These are phyloP conservation scores for Bombardia bombarda DNA, from an alignment of 495 filamentous ascomycete genomes.

Conservation along the genomic window DNA sequence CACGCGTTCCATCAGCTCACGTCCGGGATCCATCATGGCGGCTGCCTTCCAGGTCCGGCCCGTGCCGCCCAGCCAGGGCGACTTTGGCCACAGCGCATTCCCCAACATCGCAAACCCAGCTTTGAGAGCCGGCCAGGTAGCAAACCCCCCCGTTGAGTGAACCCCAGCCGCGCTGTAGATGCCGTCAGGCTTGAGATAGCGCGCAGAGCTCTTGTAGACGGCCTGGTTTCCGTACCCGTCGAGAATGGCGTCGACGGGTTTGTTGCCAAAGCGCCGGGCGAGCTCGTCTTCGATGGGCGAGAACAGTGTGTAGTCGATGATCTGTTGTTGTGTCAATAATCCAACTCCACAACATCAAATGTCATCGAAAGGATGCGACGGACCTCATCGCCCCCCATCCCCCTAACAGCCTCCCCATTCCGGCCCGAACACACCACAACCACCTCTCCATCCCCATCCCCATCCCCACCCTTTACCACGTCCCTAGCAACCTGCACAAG, in stretches of 20 bases:
- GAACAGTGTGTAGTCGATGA: conserved; percentile 21
- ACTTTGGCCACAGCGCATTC: conserved; percentile 23
- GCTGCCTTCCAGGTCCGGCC: conserved; percentile 20
- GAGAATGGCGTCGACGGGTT: conserved; percentile 26
- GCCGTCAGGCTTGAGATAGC: conserved; percentile 23
- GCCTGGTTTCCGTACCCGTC: conserved; percentile 26
- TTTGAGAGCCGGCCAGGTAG: conserved; percentile 9
- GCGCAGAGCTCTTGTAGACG: conserved; percentile 19
- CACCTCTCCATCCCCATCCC: conserved; percentile 23
- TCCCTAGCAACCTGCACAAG: conserved; percentile 29
- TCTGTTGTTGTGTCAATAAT: neutral
- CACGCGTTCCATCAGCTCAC: conserved; percentile 21
- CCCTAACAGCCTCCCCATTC: conserved; percentile 22
- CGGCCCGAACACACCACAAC: conserved; percentile 30
- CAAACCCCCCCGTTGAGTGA: conserved; percentile 5
- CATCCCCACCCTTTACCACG: too few relatives aligned
- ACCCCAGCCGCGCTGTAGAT: conserved; percentile 26
- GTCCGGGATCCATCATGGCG: conserved; percentile 18
- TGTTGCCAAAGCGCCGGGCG: conserved; percentile 4
- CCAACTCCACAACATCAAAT: neutral
- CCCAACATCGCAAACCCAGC: conserved; percentile 13
- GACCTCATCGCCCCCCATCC: conserved; percentile 29
- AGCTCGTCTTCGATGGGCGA: conserved; percentile 15
- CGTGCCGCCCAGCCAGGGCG: conserved; percentile 22
- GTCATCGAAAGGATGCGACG: neutral